A percentile compares a stretch with the other conserved stretches of the same genome.
Evolutionary conservation across 1,284 basidiomycete genomes (phyloP).

Genomic region (Trametes polyzona): DNA sequence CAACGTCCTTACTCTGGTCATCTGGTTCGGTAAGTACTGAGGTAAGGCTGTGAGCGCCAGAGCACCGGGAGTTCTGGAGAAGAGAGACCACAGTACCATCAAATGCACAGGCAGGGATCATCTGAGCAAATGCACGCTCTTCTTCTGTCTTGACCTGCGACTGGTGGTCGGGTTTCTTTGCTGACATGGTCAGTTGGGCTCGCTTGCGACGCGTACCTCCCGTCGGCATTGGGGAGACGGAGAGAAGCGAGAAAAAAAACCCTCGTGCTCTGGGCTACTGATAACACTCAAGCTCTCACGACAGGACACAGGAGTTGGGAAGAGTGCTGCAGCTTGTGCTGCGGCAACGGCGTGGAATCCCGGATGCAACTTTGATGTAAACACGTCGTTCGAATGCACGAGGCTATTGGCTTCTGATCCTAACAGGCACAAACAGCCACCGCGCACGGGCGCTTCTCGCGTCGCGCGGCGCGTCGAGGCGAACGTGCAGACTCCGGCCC

Average conservation of each 20-base stretch:
- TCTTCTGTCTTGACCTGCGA: not conserved
- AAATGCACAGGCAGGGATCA: not conserved
- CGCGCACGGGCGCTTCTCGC: not conserved
- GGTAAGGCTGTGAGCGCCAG: no score
- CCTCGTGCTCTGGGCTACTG: no score
- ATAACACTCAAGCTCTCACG: not conserved
- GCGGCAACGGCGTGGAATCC: not conserved
- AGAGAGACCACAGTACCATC: not conserved
- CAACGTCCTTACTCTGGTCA: not conserved
- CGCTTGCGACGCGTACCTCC: not conserved
- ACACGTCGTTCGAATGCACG: not conserved
- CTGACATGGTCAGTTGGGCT: not conserved
- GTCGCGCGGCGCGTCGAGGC: not conserved
- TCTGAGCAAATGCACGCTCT: not conserved
- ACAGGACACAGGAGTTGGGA: not conserved
- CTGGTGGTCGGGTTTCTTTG: not conserved
- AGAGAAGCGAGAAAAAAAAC: not conserved
- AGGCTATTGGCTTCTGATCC: not conserved
- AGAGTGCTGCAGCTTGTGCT: not conserved
- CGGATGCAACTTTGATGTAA: not conserved
- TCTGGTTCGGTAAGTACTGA: not conserved
- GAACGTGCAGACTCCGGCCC: not conserved
- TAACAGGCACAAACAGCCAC: not conserved
- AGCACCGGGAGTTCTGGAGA: no score
- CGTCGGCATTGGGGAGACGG: not conserved